Conservation (phyloP, 2,329 filamentous ascomycete species). For the Aspergillus tamarii region DNA sequence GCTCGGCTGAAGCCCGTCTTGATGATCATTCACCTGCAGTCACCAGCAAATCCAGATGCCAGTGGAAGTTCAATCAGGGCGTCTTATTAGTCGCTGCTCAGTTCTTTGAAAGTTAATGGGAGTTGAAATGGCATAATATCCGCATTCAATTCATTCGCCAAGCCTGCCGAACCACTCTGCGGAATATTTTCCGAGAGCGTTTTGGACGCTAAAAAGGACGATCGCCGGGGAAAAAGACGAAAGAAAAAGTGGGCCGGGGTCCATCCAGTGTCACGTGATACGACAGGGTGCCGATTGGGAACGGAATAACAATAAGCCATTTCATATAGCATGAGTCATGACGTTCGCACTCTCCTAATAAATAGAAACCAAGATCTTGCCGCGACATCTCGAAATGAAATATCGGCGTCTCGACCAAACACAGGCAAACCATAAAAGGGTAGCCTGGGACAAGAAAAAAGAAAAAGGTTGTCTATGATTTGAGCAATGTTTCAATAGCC, state of each 20-base stretch:
- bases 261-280: neutral
- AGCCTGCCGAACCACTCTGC: neutral
- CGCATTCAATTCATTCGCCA: neutral
- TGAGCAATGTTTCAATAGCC: neutral
- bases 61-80: neutral
- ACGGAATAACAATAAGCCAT: too few relatives aligned
- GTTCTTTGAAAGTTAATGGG: neutral
- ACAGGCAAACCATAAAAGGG: too few relatives aligned
- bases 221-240: neutral
- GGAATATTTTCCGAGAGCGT: conserved; percentile 21
- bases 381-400: too few relatives aligned
- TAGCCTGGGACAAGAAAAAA: too few relatives aligned
- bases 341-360: too few relatives aligned
- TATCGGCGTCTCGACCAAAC: too few relatives aligned
- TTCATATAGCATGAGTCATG: too few relatives aligned
- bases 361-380: too few relatives aligned
- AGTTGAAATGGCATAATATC: neutral
- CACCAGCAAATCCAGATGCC: neutral
- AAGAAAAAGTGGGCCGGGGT: neutral
- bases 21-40: neutral
- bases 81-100: neutral
- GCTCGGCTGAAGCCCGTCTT: neutral
- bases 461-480: neutral
- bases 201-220: neutral
- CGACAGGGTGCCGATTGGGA: too few relatives aligned